phyloP scores from a whole-genome alignment of 495 filamentous ascomycete species.

The Aspergillus cristatus region DNA sequence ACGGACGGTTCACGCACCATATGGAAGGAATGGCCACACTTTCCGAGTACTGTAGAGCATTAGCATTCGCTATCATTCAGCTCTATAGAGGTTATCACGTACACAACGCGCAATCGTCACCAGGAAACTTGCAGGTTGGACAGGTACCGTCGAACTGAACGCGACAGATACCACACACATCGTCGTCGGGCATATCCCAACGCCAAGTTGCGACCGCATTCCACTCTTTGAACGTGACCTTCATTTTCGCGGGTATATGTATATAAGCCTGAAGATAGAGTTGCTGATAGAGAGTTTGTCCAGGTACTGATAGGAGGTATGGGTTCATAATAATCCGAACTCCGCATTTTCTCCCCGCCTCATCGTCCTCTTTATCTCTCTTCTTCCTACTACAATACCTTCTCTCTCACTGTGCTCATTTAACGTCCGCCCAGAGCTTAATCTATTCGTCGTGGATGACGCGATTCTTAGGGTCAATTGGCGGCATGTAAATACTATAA shows the following conservation, averaged over 20 bases:
- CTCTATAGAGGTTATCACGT: slow-evolving; percentile 28
- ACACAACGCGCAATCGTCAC: slow-evolving; percentile 90
- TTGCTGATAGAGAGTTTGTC: neutral
- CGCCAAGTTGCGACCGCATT: slow-evolving; percentile 91
- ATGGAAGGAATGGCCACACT: slow-evolving; percentile 95
- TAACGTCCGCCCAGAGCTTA: no score
- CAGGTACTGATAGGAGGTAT: neutral
- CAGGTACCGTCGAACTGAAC: slow-evolving; percentile 97
- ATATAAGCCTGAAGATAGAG: no score
- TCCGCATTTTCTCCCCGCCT: slow-evolving; percentile 9
- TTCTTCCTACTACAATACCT: slow-evolving; percentile 2
- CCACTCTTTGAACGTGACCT: slow-evolving; percentile 87
- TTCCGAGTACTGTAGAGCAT: slow-evolving; percentile 64
- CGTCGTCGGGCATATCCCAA: slow-evolving; percentile 96
- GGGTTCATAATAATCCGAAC: slow-evolving; percentile 4
- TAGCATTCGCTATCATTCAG: neutral
- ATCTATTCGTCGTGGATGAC: slow-evolving; percentile 4
- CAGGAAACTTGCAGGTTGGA: slow-evolving; percentile 94
- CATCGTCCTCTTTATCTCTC: neutral
- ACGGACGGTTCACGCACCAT: slow-evolving; percentile 52
- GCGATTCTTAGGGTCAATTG: slow-evolving; percentile 2
- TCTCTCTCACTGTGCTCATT: no score
- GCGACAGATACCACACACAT: slow-evolving; percentile 97
- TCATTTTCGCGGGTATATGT: slow-evolving; percentile 54
- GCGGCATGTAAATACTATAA: slow-evolving; percentile 20